Evolutionary conservation across 2,329 filamentous ascomycete species (phyloP).

Genomic region (Simplicillium aogashimaense): DNA sequence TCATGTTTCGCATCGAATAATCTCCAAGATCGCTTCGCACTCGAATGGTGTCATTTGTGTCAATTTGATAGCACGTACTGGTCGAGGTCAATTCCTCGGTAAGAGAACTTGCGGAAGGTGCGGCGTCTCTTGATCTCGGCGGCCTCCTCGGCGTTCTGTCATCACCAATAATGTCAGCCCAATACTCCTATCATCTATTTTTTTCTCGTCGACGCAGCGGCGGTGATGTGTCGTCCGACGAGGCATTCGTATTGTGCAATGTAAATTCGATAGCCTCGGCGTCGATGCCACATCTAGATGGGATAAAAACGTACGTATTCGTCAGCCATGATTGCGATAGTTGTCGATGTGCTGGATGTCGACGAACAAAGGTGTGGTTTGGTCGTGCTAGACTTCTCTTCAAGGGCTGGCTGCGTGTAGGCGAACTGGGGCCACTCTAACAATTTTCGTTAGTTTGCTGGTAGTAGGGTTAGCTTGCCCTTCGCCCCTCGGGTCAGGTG

Average conservation of each 20-base stretch:
- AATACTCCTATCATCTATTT: constrained; percentile 8
- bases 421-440: constrained; percentile 6
- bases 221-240: too few species aligned
- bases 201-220: not conserved
- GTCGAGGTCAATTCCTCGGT: constrained; percentile 98
- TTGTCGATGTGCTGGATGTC: constrained; percentile 28
- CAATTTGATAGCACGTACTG: constrained; percentile 56
- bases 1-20: not conserved
- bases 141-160: constrained; percentile 91
- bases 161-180: constrained; percentile 18
- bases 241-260: not conserved
- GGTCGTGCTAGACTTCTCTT: constrained; percentile 6
- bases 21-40: constrained; percentile 4
- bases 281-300: not conserved
- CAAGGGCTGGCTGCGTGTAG: constrained; percentile 19
- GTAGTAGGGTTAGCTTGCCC: constrained; percentile 30
- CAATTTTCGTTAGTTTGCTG: constrained; percentile 17
- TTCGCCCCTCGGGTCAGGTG: constrained; percentile 24
- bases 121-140: constrained; percentile 99
- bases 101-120: constrained; percentile 99
- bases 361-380: constrained; percentile 26
- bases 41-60: constrained; percentile 14
- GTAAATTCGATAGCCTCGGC: constrained; percentile 1
- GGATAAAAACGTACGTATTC: constrained; percentile 64
- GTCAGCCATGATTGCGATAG: constrained; percentile 68